A percentile compares a stretch with the other conserved stretches of the same genome.
These are phyloP conservation scores for Pythium myriotylum DNA, from an alignment of 352 stramenopile species.

Conservation along the genomic window DNA sequence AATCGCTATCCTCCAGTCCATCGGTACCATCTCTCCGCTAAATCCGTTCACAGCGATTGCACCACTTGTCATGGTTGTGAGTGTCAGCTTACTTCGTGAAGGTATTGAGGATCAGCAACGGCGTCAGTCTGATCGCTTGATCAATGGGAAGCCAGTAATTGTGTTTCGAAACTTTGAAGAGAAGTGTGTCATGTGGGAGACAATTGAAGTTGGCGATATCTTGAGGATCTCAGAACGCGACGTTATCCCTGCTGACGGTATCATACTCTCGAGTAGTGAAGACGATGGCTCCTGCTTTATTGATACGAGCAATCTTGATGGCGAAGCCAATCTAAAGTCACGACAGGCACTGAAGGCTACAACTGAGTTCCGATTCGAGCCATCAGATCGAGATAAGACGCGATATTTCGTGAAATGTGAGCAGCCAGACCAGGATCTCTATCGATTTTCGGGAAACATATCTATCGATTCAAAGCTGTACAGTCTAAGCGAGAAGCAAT, in stretches of 20 bases:
- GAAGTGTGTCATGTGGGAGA: constrained; percentile 62
- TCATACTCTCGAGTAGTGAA: constrained; percentile 87
- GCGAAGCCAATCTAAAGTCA: constrained; percentile 78
- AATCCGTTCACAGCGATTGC: constrained; percentile 75
- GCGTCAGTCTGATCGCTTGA: constrained; percentile 52
- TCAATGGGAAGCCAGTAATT: constrained; percentile 58
- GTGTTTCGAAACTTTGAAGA: constrained; percentile 71
- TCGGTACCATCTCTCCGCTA: constrained; percentile 76
- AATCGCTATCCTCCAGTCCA: constrained; percentile 92
- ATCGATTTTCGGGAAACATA: constrained; percentile 77
- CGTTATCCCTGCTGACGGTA: constrained; percentile 90
- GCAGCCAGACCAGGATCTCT: constrained; percentile 74
- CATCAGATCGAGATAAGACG: constrained; percentile 37
- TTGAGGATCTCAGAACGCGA: constrained; percentile 85
- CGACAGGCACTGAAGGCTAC: constrained; percentile 54
- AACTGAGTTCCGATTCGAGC: constrained; percentile 32
- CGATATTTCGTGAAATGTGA: constrained; percentile 80
- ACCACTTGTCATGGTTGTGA: constrained; percentile 83
- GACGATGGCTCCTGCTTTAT: constrained; percentile 82
- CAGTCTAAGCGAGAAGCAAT: constrained; percentile 78
- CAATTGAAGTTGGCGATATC: constrained; percentile 87
- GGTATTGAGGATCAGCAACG: constrained; percentile 77
- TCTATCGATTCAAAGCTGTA: constrained; percentile 58
- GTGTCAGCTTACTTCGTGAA: constrained; percentile 76
- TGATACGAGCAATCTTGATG: constrained; percentile 83